Conservation (phyloP, 345 rosid genomes). For the Lepidium didymum region DNA sequence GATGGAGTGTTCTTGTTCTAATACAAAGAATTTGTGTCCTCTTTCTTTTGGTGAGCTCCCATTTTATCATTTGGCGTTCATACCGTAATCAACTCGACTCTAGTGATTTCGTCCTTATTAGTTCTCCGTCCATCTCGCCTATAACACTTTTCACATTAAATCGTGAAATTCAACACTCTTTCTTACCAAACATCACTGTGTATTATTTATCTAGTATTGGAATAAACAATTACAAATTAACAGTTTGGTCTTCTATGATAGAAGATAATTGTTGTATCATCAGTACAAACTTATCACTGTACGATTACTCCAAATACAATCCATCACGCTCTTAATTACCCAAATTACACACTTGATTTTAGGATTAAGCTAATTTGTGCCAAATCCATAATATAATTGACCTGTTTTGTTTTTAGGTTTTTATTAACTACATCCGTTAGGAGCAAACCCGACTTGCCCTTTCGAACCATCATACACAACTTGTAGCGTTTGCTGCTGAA, state of each 20-base stretch:
- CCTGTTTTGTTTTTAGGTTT: background rate
- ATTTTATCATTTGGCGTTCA: too few relatives aligned
- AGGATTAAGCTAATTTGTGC: conserved; percentile 9
- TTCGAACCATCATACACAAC: conserved; percentile 65
- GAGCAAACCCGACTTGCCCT: conserved; percentile 59
- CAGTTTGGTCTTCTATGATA: background rate
- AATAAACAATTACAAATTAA: background rate
- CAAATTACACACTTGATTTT: conserved; percentile 9
- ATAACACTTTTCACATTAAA: too few relatives aligned
- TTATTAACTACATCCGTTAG: conserved; percentile 46
- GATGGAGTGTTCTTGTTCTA: too few relatives aligned
- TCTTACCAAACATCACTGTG: background rate
- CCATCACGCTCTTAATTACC: background rate
- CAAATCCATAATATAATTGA: background rate
- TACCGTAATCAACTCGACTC: too few relatives aligned
- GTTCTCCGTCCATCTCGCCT: too few relatives aligned
- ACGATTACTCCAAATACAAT: background rate
- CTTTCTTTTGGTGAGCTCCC: too few relatives aligned
- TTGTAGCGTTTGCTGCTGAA: conserved; percentile 62
- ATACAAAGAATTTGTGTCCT: too few relatives aligned
- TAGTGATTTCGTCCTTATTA: too few relatives aligned
- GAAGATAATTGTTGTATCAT: background rate
- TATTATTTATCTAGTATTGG: background rate
- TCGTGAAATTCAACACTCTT: too few relatives aligned
- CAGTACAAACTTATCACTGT: conserved; percentile 7